Evolutionary conservation across 805 yeast species (phyloP), one percentile per base, ranked within the genome.

Genomic region (Ogataea salicorniae): DNA sequence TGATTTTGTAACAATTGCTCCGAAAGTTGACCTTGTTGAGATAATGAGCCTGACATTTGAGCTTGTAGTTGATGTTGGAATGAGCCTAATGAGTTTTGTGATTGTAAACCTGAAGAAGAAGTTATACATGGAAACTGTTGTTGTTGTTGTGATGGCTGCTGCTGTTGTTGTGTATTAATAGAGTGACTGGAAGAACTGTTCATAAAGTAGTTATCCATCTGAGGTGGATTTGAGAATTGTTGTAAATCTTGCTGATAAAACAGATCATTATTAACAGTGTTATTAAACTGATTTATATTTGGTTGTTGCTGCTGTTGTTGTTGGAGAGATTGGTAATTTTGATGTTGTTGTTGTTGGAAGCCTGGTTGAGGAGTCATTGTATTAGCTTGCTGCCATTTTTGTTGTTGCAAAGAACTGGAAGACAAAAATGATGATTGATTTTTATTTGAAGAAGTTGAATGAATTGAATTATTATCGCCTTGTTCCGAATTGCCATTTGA

Each of bases 251-350:
- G 31, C 6, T 26, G 31, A 26, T 26, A 26, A 26, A 26, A 26
- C 31, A 26, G 13, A 3, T 26, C 31, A 26, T 26, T 26, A 9
- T 9, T 26, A 8, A 1, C 31, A 9, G 11, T 11, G 6, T 26
- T 26, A 11, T 26, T 5, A 26, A 11, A 26, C 6, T 26, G 31
- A 9, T 16, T 37, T 13, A 26, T 37, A 20, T 20, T 37, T 22
- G 34, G 45, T 18, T 36, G 42, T n/a, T 26, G 39, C 29, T 44
- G 42, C 33, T 44, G 47, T 22, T 36, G 47, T 22, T 36, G 43
- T 26, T 20, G 34, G 11, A n/a, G 4, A 11, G 34, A 42, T 9
- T 38, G 41, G 6, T 39, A 17, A 14, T 23, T 15, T 38, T 29
- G 42, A 11, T 42, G 46, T 26, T 44, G 46, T 18, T 34, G 33